phyloP scores from a whole-genome alignment of 1,284 basidiomycete species.

The Ceratobasidium sp. region DNA sequence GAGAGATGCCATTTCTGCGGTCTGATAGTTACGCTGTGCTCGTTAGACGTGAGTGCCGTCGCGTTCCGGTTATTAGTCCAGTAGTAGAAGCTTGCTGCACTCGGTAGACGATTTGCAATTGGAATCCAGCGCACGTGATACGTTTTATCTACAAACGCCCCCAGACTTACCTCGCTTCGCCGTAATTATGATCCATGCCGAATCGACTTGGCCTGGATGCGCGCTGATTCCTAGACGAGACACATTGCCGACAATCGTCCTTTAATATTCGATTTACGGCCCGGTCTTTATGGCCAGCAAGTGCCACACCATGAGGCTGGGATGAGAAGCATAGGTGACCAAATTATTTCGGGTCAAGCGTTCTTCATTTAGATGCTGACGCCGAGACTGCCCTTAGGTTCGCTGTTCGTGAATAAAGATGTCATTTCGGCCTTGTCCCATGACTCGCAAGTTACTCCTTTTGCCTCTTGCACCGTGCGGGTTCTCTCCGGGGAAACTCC shows the following conservation, averaged over 20 bases:
- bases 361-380: slow-evolving; percentile 28
- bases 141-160: no score
- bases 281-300: not conserved
- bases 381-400: slow-evolving; percentile 7
- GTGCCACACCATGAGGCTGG: slow-evolving; percentile 1
- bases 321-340: slow-evolving; percentile 26
- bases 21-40: not conserved
- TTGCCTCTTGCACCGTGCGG: slow-evolving; percentile 26
- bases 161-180: no score
- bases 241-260: slow-evolving; percentile 29
- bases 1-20: slow-evolving; percentile 20
- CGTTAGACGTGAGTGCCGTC: not conserved
- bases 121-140: not conserved
- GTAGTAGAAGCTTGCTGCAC: not conserved
- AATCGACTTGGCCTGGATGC: no score
- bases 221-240: not conserved
- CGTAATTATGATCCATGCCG: no score
- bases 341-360: slow-evolving; percentile 11
- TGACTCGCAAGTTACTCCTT: slow-evolving; percentile 32
- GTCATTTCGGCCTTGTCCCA: slow-evolving; percentile 10
- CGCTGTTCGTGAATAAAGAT: slow-evolving; percentile 1
- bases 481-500: slow-evolving; percentile 27
- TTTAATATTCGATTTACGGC: not conserved
- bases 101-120: not conserved
- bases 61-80: not conserved